These are phyloP conservation scores for Wickerhamiella musiphila DNA, from an alignment of 805 yeast species.

Conservation along the genomic window DNA sequence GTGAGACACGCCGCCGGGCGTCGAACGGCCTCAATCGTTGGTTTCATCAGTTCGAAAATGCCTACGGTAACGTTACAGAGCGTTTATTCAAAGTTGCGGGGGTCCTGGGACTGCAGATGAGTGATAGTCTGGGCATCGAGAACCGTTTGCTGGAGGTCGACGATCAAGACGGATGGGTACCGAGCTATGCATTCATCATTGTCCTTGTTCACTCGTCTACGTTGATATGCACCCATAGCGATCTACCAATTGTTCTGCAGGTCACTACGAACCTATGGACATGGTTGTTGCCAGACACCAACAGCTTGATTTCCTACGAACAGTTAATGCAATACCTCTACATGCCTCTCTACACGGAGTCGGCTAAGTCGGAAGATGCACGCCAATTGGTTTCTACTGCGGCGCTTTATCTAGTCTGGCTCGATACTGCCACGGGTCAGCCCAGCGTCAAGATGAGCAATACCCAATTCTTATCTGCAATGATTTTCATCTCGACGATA, in stretches of 20 bases:
- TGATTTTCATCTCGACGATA: conserved; percentile 16
- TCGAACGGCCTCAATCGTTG: conserved; percentile 20
- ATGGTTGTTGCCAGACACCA: conserved; percentile 9
- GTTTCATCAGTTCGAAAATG: conserved; percentile 16
- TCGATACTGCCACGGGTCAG: conserved; percentile 14
- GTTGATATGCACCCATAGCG: conserved; percentile 18
- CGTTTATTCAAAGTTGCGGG: conserved; percentile 13
- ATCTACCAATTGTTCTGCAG: conserved; percentile 17
- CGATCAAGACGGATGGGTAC: conserved; percentile 7
- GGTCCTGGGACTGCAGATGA: conserved; percentile 9
- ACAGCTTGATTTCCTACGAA: conserved; percentile 1
- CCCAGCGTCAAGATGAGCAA: conserved; percentile 8
- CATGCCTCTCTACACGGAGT: conserved; percentile 16
- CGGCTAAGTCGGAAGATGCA: conserved; percentile 18
- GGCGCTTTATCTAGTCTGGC: conserved; percentile 16
- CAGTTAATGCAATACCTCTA: conserved; percentile 14
- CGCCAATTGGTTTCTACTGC: conserved; percentile 15
- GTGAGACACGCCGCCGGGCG: conserved; percentile 15
- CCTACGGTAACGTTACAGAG: conserved; percentile 16
- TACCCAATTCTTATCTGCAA: conserved; percentile 15
- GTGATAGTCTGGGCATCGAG: conserved; percentile 10
- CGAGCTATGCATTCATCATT: conserved; percentile 16
- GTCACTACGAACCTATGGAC: conserved; percentile 15
- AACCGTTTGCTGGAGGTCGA: conserved; percentile 6
- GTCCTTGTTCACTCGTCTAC: conserved; percentile 18